Evolutionary conservation across 148 eudicot species (phyloP), one percentile per base, ranked within the genome.

Genomic region (Spergularia bocconei): DNA sequence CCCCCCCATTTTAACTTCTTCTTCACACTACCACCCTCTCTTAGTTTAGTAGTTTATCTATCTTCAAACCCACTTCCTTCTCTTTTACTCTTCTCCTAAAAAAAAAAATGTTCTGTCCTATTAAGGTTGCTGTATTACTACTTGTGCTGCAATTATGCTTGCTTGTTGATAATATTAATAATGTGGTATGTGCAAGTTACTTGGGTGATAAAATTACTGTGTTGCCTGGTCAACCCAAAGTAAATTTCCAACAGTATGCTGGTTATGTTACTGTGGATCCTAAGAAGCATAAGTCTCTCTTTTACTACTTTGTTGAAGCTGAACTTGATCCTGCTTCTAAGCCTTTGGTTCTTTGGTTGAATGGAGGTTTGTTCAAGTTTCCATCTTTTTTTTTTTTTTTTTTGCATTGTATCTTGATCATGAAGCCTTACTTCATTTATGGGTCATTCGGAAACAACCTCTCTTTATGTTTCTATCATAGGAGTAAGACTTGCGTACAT

Each of bases 271-370:
- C 86, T 72, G 92, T 93, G 33, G 97, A 91, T 87, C 81, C 80
- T 20, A 88, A 71, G 65, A 90, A 85, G 56, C 86, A 91, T 7
- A 93, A 80, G 29, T 76, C 89, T 56, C 76, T 93, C 13, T 93
- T 93, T 84, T 95, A 92, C 83, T 95, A 95, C 86, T 90, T 95
- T 84, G 97, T 87, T 72, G 99, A 95, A 78, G 96, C 99, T 17
- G 86, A 92, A 76, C 3, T 80, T 52, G 90, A 90, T 71, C 90
- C 96, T 11, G 66, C 69, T 77, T 90, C 96, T 36, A 95, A 92
- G 78, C 97, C 99, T 60, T 64, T 95, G 50, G 99, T 95, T 56
- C 89, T 95, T 60, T 95, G 99, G 99, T 79, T 95, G 47, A 95
- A 95, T 92, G 99, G 99, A 90, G 99, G 99, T 85, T 67, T 41